Conservation (phyloP, 176 grass and related monocot genomes). For the Zoysia japonica region DNA sequence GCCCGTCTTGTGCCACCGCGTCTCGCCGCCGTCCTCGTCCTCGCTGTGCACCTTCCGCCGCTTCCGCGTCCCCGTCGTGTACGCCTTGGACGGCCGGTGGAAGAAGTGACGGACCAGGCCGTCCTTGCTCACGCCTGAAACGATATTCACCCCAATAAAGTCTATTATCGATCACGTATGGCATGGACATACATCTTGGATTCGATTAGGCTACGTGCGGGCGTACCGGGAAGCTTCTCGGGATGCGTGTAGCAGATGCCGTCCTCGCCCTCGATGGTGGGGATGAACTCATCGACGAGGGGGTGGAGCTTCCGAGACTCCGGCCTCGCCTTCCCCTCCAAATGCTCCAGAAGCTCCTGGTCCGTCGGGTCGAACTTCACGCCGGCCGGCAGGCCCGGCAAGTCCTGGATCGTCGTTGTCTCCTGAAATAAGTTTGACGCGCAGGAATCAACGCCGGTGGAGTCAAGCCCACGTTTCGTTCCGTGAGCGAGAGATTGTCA, state of each 20-base stretch:
- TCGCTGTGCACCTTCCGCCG: slow-evolving; percentile 82
- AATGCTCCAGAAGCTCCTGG: slow-evolving; percentile 76
- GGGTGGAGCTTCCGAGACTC: slow-evolving; percentile 62
- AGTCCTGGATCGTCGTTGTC: slow-evolving; percentile 50
- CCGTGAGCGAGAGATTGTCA: too few species aligned
- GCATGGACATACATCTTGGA: too few species aligned
- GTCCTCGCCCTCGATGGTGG: slow-evolving; percentile 74
- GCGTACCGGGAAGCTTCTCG: slow-evolving; percentile 63
- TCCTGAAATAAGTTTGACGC: slow-evolving; percentile 39
- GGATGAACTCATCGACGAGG: slow-evolving; percentile 88
- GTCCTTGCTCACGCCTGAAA: slow-evolving; percentile 64
- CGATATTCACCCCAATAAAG: too few species aligned
- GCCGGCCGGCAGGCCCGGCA: slow-evolving; percentile 59
- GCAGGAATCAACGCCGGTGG: too few species aligned
- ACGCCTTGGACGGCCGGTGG: slow-evolving; percentile 84
- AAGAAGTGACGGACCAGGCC: slow-evolving; percentile 88
- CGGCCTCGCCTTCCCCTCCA: slow-evolving; percentile 69
- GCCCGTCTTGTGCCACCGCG: slow-evolving; percentile 93
- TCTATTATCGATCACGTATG: too few species aligned
- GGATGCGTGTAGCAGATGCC: slow-evolving; percentile 94
- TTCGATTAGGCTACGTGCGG: too few species aligned
- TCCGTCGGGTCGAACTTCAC: slow-evolving; percentile 89
- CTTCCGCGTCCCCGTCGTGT: slow-evolving; percentile 88
- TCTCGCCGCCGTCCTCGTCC: slow-evolving; percentile 67
- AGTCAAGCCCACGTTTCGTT: too few species aligned